Evolutionary conservation across 2,329 filamentous ascomycete species (phyloP), one percentile per base, ranked within the genome.

Genomic region (Botrytis galanthina): DNA sequence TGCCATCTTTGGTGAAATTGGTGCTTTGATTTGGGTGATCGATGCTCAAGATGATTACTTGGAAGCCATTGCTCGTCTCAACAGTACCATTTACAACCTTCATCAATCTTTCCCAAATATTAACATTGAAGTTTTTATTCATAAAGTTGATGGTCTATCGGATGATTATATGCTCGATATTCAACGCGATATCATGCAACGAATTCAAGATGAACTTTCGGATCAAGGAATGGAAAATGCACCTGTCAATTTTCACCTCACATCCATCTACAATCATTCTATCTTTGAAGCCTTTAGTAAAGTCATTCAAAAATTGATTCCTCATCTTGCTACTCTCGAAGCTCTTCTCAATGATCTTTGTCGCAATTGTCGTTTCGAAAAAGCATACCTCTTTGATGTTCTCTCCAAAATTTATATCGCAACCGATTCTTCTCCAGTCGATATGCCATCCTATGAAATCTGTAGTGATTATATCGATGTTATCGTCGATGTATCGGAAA

Each of bases 401-500:
- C 89, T 97, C 78, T 97, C 93, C 84, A 99, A 99, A 85, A 97
- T 99, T 75, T 99, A 99, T 84, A 97, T 99, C 78, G 96, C 96
- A 0, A 98, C 95, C 8, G 96, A 99, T 82, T 96, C 92, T 44
- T 92, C 93, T 57, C 95, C 95, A 0, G 93, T 95, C 46, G 95
- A 98, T 80, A 96, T 98, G 87, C 92, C 93, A 60, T 95, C 93
- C 81, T 99, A 99, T 82, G 96, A 98, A 84, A 97, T 98, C 80
- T 99, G 96, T 84, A 97, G 94, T 68, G 96, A 99, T 81, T 98
- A 97, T 81, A 98, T 99, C 78, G 96, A 99, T 82, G 94, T 98
- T 75, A 97, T 99, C 75, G 95, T 98, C 74, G 96, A 99, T 81
- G 92, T 98, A 71, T 96, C 94, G 42, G 95, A 98, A 81, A 92